These are phyloP conservation scores for Cytospora piceae DNA, from an alignment of 2,329 filamentous ascomycete genomes.

Conservation along the genomic window DNA sequence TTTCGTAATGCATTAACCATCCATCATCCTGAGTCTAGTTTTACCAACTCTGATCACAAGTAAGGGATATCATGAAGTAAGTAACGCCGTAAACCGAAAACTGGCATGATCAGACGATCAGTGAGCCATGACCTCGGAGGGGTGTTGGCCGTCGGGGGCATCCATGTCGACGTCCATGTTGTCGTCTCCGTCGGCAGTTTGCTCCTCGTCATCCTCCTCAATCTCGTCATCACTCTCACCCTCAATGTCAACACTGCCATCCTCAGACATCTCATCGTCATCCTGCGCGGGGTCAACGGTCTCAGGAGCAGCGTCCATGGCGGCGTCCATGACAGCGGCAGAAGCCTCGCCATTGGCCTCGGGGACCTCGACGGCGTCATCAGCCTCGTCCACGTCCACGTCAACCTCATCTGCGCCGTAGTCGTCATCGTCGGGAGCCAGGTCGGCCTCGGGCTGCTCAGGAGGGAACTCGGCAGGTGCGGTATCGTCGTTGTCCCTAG, in stretches of 20 bases:
- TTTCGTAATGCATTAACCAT: constrained; percentile 25
- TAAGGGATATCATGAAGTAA: constrained; percentile 32
- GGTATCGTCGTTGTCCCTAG: constrained; percentile 95
- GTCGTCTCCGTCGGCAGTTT: constrained; percentile 37
- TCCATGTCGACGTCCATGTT: constrained; percentile 43
- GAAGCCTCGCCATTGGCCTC: constrained; percentile 37
- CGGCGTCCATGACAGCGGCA: constrained; percentile 36
- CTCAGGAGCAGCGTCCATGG: constrained; percentile 38
- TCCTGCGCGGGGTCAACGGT: constrained; percentile 38
- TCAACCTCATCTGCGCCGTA: constrained; percentile 92
- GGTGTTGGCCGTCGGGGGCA: constrained; percentile 25
- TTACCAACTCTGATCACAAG: constrained; percentile 25
- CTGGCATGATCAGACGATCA: constrained; percentile 21
- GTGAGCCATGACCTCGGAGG: constrained; percentile 30
- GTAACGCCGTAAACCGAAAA: constrained; percentile 28
- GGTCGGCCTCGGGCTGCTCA: constrained; percentile 94
- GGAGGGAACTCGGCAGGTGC: constrained; percentile 95
- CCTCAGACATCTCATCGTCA: constrained; percentile 44
- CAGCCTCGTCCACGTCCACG: constrained; percentile 69
- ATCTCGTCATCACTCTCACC: constrained; percentile 46
- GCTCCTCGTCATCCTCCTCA: constrained; percentile 41
- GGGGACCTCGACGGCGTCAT: constrained; percentile 55
- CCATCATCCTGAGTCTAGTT: constrained; percentile 26
- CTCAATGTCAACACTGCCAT: constrained; percentile 45
- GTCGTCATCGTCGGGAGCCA: constrained; percentile 79